Percentiles rank a stretch among this genome's conserved stretches.
Evolutionary conservation across 768 basidiomycete species (phyloP).

Genomic region (Lactarius quietus): DNA sequence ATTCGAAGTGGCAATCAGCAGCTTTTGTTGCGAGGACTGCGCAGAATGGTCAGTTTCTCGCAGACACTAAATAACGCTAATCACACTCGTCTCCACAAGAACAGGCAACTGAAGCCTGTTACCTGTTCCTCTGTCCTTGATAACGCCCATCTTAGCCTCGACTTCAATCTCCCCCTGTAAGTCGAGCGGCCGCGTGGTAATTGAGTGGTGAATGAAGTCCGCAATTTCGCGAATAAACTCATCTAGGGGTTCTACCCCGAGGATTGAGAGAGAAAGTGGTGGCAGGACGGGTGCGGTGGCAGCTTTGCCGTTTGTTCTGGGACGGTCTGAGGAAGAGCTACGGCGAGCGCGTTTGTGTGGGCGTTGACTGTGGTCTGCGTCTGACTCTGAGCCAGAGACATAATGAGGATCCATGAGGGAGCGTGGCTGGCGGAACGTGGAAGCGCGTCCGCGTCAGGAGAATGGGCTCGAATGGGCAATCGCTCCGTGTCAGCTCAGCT

Average conservation of each 20-base stretch:
- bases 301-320: conserved; percentile 28
- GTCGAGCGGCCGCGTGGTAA: conserved; percentile 49
- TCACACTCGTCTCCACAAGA: conserved; percentile 74
- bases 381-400: conserved; percentile 32
- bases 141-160: conserved; percentile 83
- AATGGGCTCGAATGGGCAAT: not conserved
- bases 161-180: conserved; percentile 67
- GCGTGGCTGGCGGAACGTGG: not conserved
- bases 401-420: conserved; percentile 29
- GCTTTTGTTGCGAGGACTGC: conserved; percentile 66
- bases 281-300: conserved; percentile 41
- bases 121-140: conserved; percentile 55
- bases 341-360: conserved; percentile 41
- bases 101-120: conserved; percentile 67
- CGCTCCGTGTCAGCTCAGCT: not conserved
- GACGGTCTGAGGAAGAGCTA: conserved; percentile 34
- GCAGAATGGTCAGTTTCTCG: conserved; percentile 14
- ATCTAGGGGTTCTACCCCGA: conserved; percentile 87
- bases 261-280: conserved; percentile 73
- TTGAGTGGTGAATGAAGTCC: conserved; percentile 79
- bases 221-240: conserved; percentile 91
- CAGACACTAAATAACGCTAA: not conserved
- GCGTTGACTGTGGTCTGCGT: conserved; percentile 26
- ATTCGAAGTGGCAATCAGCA: conserved; percentile 74
- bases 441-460: conserved; percentile 6